Base-by-base conservation (phyloP, 2,329 filamentous ascomycete species). In the Colletotrichum truncatum region DNA sequence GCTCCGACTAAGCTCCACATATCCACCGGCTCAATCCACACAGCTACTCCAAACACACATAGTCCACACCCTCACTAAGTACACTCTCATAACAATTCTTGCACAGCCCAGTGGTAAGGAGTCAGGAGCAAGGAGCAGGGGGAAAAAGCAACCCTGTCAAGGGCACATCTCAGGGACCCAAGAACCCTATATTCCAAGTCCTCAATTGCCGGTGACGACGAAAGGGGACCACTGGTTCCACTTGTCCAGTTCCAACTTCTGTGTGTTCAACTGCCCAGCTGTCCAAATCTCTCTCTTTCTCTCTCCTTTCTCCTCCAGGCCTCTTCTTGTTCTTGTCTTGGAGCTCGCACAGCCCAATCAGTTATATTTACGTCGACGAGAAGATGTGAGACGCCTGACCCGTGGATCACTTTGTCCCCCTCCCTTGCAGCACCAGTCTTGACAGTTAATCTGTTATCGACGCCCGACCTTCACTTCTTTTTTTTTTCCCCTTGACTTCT, bases 341-440 rank as follows among this genome's bases (percentile, higher is more conserved):
- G 43, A 51, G 28, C 53, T 64, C 28, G 30, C 10, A 34, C n/a
- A 26, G 30, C 36, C 8, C 36, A 8, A 16, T 39, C 36, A 39
- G 11, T 39, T 16, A 28, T 25, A 41, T 39, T 25, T 45, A 53
- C 38, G 46, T 53, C 26, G 39, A 62, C 57, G 57, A 34, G 41
- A 65, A 65, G 62, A 65, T 65, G 62, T 62, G 62, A 65, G 41
- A 65, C 62, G 57, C 41, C 48, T 41, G 32, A 62, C 62, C 28
- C 41, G 49, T 49, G 57, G 48, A 62, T 62, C 60, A 30, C 39
- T 23, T 46, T 25, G 18, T 51, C 14, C 34, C n/a, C 49, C 34
- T 36, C 62, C 41, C 41, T 49, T 36, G 56, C 56, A 55, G 39
- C 14, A 18, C 41, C 21, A 18, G 53, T 56, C 53, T 12, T 56